Conservation (phyloP, 1,284 basidiomycete species). For the Uromyces viciae-fabae region DNA sequence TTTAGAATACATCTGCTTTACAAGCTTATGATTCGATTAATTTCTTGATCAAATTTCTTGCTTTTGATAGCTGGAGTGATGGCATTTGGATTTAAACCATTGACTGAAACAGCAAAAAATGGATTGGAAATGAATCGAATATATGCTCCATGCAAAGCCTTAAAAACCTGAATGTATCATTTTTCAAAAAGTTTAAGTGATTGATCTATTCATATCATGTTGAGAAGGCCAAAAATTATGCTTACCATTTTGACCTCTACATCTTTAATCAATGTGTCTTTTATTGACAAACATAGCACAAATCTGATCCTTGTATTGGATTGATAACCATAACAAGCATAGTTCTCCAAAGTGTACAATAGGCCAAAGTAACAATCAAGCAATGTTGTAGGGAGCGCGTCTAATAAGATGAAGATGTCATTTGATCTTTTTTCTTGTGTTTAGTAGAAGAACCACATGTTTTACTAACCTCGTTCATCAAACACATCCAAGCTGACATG, state of each 20-base stretch:
- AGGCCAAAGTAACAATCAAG: slow-evolving; percentile 42
- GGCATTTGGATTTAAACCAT: slow-evolving; percentile 12
- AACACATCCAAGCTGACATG: slow-evolving; percentile 42
- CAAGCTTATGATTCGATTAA: slow-evolving; percentile 15
- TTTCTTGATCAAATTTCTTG: slow-evolving; percentile 30
- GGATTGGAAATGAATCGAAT: slow-evolving; percentile 40
- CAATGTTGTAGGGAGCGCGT: slow-evolving; percentile 30
- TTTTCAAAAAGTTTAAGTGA: not conserved
- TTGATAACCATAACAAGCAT: slow-evolving; percentile 43
- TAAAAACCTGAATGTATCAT: slow-evolving; percentile 20
- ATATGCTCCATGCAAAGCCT: slow-evolving; percentile 35
- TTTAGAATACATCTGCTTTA: no score
- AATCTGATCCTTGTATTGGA: slow-evolving; percentile 39
- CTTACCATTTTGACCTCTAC: slow-evolving; percentile 34
- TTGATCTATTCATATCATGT: not conserved
- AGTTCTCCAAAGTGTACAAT: slow-evolving; percentile 40
- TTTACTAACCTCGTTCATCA: slow-evolving; percentile 39
- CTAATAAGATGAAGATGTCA: not conserved
- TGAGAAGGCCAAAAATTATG: no score
- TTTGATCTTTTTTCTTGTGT: not conserved
- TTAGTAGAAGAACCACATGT: not conserved
- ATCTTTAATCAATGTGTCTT: slow-evolving; percentile 36
- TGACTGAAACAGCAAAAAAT: slow-evolving; percentile 11
- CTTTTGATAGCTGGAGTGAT: slow-evolving; percentile 25
- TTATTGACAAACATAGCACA: slow-evolving; percentile 25